Evolutionary conservation across 2,329 filamentous ascomycete species (phyloP), one percentile per base, ranked within the genome.

Genomic region (Sarocladium brachiariae): DNA sequence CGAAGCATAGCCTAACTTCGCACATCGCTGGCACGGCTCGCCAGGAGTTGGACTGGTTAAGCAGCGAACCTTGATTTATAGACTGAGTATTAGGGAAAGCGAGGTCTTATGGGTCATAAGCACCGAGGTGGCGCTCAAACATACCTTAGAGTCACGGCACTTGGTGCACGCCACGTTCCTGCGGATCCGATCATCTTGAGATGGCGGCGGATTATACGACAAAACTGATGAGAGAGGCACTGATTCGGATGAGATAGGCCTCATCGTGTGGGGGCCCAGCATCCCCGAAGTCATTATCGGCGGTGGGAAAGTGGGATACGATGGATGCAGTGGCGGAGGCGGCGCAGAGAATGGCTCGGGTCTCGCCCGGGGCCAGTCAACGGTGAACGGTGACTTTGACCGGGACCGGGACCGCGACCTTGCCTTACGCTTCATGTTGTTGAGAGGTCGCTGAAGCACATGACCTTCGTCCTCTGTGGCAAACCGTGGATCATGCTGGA

Each of bases 51-150:
- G 56, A 55, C 67, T 71, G 16, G 69, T 63, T 56, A 69, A 69
- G 59, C 72, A 75, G 51, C 70, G 69, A 23, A 75, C 72, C 71
- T 74, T 54, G n/a, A n/a, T n/a, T n/a, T n/a, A n/a, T n/a, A n/a
- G n/a, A 49, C 37, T 30, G 23, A 49, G 43, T 25, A 31, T 39
- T 25, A 45, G 33, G 27, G 21, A 21, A 41, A 23, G 21, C 16
- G 18, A 11, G n/a, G n/a, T n/a, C n/a, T n/a, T n/a, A n/a, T n/a
- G n/a, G n/a, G n/a, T n/a, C n/a, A n/a, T n/a, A n/a, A n/a, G n/a
- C n/a, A n/a, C n/a, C n/a, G n/a, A n/a, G n/a, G n/a, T n/a, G n/a
- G n/a, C n/a, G n/a, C 37, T n/a, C 24, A 50, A 50, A 53, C 62
- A 59, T 54, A 69, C 68, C 61, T 70, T 70, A 51, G 68, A 69